A percentile compares a stretch with the other conserved stretches of the same genome.
Conservation (phyloP, 345 rosid genomes). For the Rhodomyrtus tomentosa region DNA sequence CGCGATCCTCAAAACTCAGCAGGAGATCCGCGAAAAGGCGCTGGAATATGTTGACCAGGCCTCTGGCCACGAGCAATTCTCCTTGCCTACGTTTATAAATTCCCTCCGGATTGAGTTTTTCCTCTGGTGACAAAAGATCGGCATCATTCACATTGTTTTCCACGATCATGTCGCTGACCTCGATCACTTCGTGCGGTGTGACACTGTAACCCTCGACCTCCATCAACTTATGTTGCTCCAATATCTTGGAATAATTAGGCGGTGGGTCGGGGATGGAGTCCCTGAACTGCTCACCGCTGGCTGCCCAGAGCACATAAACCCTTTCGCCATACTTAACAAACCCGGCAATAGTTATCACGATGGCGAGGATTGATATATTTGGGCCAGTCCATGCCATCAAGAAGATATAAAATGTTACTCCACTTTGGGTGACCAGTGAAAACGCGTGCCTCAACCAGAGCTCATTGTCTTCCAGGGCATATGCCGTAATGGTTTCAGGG, state of each 20-base stretch:
- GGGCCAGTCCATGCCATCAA: slow-evolving; percentile 1
- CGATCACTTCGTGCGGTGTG: not conserved
- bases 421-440: slow-evolving; percentile 4
- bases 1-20: not conserved
- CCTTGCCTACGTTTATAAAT: not conserved
- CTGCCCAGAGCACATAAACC: not conserved
- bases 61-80: not conserved
- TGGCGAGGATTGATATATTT: slow-evolving; percentile 1
- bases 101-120: not conserved
- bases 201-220: not conserved
- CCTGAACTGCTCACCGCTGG: not conserved
- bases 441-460: slow-evolving; percentile 21
- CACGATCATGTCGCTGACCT: not conserved
- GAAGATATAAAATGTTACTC: slow-evolving; percentile 8
- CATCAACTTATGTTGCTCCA: not conserved
- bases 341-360: not conserved
- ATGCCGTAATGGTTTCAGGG: slow-evolving; percentile 17
- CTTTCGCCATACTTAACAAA: slow-evolving; percentile 15
- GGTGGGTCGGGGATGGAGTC: not conserved
- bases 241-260: not conserved
- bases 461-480: slow-evolving; percentile 4
- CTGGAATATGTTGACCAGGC: not conserved
- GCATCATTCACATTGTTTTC: not conserved
- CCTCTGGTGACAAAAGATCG: not conserved
- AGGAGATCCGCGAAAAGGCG: not conserved